Conservation (phyloP, 371 early-diverging fungal species). For the Apophysomyces elegans region DNA sequence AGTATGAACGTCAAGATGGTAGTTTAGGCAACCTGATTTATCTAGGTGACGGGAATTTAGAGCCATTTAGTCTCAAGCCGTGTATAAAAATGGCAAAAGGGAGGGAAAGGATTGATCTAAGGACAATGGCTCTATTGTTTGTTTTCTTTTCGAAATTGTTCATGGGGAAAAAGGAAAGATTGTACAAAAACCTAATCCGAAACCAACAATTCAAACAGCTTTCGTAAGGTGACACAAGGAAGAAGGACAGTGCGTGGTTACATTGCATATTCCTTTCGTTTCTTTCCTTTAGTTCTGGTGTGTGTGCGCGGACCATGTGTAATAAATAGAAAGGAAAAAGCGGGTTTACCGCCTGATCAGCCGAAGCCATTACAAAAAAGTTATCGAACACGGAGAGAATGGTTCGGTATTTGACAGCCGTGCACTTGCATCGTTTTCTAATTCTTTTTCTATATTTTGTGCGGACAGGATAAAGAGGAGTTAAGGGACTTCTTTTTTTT, state of each 20-base stretch:
- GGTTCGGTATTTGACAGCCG: conserved; percentile 8
- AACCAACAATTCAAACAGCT: not conserved
- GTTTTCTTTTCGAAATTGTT: not conserved
- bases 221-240: not conserved
- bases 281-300: not conserved
- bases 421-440: not conserved
- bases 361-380: not conserved
- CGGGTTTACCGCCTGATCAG: conserved; percentile 3
- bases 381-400: conserved; percentile 2
- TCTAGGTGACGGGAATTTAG: too few species aligned
- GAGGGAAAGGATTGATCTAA: too few species aligned
- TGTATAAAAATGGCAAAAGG: too few species aligned
- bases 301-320: conserved; percentile 3
- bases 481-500: conserved; percentile 6
- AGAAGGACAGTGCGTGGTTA: conserved; percentile 8
- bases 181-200: not conserved
- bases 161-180: not conserved
- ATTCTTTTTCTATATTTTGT: not conserved
- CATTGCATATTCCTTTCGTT: not conserved
- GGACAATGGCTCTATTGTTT: too few species aligned
- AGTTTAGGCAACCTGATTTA: too few species aligned
- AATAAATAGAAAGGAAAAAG: not conserved
- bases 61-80: too few species aligned
- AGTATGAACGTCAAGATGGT: too few species aligned
- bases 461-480: not conserved